phyloP scores from a whole-genome alignment of 2,329 filamentous ascomycete species.

The Dactylellina sp. region DNA sequence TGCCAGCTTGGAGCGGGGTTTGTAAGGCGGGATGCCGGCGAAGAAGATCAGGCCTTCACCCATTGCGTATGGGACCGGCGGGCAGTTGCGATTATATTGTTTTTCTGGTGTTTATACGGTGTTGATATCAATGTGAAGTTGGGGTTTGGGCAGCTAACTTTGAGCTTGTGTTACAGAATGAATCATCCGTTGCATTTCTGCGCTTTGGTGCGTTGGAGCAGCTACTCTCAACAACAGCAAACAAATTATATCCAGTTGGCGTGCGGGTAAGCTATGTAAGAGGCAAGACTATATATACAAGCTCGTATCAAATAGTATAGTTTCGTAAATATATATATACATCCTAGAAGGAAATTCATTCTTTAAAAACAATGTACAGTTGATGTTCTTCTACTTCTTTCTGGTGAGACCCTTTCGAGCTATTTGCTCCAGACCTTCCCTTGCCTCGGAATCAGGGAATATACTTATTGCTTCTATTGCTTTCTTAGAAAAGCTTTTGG shows the following conservation, averaged over 20 bases:
- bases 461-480: conserved; percentile 83
- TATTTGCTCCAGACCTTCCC: conserved; percentile 91
- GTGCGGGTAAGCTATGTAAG: too few species aligned
- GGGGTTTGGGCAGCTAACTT: background rate
- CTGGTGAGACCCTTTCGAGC: conserved; percentile 73
- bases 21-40: conserved; percentile 37
- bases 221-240: background rate
- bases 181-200: conserved; percentile 23
- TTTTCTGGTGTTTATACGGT: background rate
- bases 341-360: conserved; percentile 6
- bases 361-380: conserved; percentile 4
- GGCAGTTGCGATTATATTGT: conserved; percentile 9
- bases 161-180: conserved; percentile 18
- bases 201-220: conserved; percentile 8
- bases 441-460: conserved; percentile 95
- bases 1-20: conserved; percentile 36
- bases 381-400: conserved; percentile 61
- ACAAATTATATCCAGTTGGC: too few species aligned
- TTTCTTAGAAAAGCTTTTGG: conserved; percentile 88
- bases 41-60: conserved; percentile 31
- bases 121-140: background rate
- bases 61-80: conserved; percentile 27
- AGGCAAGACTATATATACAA: conserved; percentile 12
- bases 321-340: conserved; percentile 18
- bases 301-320: background rate